Conservation (phyloP, 768 basidiomycete genomes). For the Cystofilobasidium macerans region DNA sequence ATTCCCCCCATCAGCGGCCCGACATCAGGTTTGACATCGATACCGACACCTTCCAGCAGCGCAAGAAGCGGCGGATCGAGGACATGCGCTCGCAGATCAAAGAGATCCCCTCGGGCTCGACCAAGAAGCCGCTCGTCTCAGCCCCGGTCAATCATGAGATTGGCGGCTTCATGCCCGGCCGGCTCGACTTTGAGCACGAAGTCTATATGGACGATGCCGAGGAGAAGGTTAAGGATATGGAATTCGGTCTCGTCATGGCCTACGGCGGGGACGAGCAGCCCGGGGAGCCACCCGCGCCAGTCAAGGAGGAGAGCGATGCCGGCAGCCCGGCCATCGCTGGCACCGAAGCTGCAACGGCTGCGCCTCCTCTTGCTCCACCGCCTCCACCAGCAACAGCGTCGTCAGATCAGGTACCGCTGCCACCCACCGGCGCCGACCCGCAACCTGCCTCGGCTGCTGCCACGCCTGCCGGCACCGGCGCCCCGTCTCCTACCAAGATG, state of each 20-base stretch:
- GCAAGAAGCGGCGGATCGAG: conserved; percentile 79
- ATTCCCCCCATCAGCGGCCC: background rate
- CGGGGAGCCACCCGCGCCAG: conserved; percentile 18
- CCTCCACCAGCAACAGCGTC: background rate
- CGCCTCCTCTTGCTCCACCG: background rate
- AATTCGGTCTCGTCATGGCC: conserved; percentile 77
- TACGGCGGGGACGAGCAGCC: conserved; percentile 69
- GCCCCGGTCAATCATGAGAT: conserved; percentile 81
- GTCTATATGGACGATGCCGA: conserved; percentile 86
- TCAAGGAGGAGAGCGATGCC: no score
- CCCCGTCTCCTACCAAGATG: conserved; percentile 31
- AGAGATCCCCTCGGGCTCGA: conserved; percentile 39
- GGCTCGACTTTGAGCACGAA: conserved; percentile 97
- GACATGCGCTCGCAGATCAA: conserved; percentile 47
- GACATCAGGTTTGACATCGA: conserved; percentile 52
- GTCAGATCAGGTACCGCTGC: no score
- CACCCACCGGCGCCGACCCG: no score
- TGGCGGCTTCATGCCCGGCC: conserved; percentile 81
- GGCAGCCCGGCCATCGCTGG: no score
- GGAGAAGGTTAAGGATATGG: conserved; percentile 84
- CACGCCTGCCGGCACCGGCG: conserved; percentile 19
- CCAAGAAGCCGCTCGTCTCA: conserved; percentile 63
- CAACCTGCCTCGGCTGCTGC: background rate
- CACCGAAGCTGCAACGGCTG: background rate
- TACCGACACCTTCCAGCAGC: conserved; percentile 70